phyloP scores from a whole-genome alignment of 2,329 filamentous ascomycete species.

The Cordyceps cicadae region DNA sequence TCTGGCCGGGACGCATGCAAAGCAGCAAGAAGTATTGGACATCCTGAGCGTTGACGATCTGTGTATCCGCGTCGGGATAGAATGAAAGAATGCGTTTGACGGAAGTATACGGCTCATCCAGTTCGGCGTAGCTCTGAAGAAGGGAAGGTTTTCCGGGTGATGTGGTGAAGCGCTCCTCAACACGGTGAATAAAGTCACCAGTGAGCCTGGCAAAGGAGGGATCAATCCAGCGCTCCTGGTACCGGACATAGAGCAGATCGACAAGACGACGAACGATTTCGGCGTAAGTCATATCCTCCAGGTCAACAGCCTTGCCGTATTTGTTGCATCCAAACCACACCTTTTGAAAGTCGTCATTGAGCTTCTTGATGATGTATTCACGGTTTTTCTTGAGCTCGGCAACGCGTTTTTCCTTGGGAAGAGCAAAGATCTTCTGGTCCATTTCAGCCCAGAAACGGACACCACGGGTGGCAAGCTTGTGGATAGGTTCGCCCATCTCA shows the following conservation, averaged over 20 bases:
- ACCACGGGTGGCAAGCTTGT: slow-evolving; percentile 95
- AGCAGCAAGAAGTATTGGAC: slow-evolving; percentile 93
- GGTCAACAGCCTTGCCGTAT: slow-evolving; percentile 69
- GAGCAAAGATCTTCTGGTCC: slow-evolving; percentile 94
- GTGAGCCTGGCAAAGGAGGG: slow-evolving; percentile 73
- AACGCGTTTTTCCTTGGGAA: slow-evolving; percentile 90
- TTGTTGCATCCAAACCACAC: slow-evolving; percentile 91
- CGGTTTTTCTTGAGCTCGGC: slow-evolving; percentile 81
- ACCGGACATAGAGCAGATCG: slow-evolving; percentile 84
- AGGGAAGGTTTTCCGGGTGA: slow-evolving; percentile 63
- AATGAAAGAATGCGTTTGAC: slow-evolving; percentile 71
- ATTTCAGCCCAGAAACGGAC: slow-evolving; percentile 97
- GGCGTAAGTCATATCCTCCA: slow-evolving; percentile 93
- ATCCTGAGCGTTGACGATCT: slow-evolving; percentile 97
- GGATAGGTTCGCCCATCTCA: slow-evolving; percentile 98
- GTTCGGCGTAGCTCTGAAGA: slow-evolving; percentile 82
- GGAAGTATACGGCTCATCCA: slow-evolving; percentile 70
- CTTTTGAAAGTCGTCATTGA: slow-evolving; percentile 95
- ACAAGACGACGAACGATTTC: slow-evolving; percentile 83
- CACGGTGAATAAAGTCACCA: slow-evolving; percentile 90
- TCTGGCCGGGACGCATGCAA: slow-evolving; percentile 85
- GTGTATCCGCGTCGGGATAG: slow-evolving; percentile 78
- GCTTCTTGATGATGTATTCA: slow-evolving; percentile 86
- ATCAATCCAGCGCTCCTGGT: slow-evolving; percentile 88
- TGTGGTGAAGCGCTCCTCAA: slow-evolving; percentile 93